A percentile compares a stretch with the other conserved stretches of the same genome.
phyloP scores from a whole-genome alignment of 2,329 filamentous ascomycete species.

The Rhynchosporium secalis region DNA sequence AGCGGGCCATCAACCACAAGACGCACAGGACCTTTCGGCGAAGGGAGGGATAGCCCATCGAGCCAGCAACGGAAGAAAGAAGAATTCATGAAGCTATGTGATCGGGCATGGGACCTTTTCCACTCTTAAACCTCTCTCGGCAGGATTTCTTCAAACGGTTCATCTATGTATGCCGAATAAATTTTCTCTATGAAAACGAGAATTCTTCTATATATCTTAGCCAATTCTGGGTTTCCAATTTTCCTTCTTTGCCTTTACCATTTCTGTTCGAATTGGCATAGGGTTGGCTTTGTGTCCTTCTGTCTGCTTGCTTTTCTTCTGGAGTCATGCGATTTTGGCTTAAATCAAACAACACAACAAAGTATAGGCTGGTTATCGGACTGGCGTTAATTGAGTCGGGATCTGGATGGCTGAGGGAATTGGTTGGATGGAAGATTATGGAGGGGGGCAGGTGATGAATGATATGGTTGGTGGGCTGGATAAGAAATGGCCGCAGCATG shows the following conservation, averaged over 20 bases:
- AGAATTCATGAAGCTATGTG: constrained; percentile 83
- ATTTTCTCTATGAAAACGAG: constrained; percentile 1
- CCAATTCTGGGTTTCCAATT: not conserved
- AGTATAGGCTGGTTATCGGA: constrained; percentile 24
- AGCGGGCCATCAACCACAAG: constrained; percentile 64
- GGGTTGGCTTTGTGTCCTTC: not conserved
- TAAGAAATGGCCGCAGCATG: constrained; percentile 9
- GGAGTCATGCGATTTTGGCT: constrained; percentile 5
- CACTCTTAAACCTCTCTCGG: constrained; percentile 65
- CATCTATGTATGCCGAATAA: constrained; percentile 17
- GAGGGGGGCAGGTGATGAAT: not conserved
- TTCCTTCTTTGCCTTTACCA: not conserved
- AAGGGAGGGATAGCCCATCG: constrained; percentile 80
- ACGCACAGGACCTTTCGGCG: constrained; percentile 69
- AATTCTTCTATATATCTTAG: not conserved
- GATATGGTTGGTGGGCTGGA: constrained; percentile 3
- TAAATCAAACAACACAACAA: constrained; percentile 8
- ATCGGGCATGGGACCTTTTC: constrained; percentile 93
- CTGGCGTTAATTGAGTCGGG: constrained; percentile 30
- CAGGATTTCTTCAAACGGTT: constrained; percentile 15
- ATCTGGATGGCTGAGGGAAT: not conserved
- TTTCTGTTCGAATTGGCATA: too few species aligned
- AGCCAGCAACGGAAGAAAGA: constrained; percentile 85
- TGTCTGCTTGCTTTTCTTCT: constrained; percentile 7
- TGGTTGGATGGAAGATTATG: not conserved